These are phyloP conservation scores for Aspergillus ochraceus DNA, from an alignment of 2,329 filamentous ascomycete genomes.

Conservation along the genomic window DNA sequence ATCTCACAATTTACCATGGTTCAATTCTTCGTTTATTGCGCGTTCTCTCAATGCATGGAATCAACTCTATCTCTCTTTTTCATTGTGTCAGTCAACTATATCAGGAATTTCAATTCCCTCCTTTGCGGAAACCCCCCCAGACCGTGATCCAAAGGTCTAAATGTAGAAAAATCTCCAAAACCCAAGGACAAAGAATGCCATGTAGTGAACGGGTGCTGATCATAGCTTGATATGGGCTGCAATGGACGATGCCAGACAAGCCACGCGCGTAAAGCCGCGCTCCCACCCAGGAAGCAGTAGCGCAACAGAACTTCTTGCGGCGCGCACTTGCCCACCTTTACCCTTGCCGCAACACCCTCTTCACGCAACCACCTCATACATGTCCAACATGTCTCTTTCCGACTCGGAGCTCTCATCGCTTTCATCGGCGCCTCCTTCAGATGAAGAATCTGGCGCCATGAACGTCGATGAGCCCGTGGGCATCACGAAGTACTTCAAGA, in stretches of 20 bases:
- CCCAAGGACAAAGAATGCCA: constrained; percentile 3
- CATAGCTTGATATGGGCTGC: constrained; percentile 22
- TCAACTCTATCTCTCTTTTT: too few relatives aligned
- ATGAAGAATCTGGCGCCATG: constrained; percentile 54
- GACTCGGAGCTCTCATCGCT: constrained; percentile 60
- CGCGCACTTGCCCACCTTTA: constrained; percentile 20
- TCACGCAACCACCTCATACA: constrained; percentile 31
- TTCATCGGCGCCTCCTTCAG: constrained; percentile 59
- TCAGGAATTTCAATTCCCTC: too few relatives aligned
- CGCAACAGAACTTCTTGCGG: constrained; percentile 27
- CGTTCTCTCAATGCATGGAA: too few relatives aligned
- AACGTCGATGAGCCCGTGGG: constrained; percentile 42
- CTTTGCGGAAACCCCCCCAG: not conserved
- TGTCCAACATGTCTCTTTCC: constrained; percentile 47
- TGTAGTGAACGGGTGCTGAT: constrained; percentile 17
- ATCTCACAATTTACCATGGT: too few relatives aligned
- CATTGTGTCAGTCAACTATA: too few relatives aligned
- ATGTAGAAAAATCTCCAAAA: constrained; percentile 5
- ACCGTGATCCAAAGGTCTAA: not conserved
- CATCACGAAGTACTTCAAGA: constrained; percentile 52
- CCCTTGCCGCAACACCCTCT: constrained; percentile 19
- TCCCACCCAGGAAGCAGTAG: constrained; percentile 26
- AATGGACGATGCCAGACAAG: constrained; percentile 24
- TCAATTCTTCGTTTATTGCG: too few relatives aligned
- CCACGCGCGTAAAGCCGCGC: constrained; percentile 36